Percentiles rank a stretch among this genome's conserved stretches.
These are phyloP conservation scores for Triticum turgidum DNA, from an alignment of 176 grass and related monocot genomes.

Conservation along the genomic window DNA sequence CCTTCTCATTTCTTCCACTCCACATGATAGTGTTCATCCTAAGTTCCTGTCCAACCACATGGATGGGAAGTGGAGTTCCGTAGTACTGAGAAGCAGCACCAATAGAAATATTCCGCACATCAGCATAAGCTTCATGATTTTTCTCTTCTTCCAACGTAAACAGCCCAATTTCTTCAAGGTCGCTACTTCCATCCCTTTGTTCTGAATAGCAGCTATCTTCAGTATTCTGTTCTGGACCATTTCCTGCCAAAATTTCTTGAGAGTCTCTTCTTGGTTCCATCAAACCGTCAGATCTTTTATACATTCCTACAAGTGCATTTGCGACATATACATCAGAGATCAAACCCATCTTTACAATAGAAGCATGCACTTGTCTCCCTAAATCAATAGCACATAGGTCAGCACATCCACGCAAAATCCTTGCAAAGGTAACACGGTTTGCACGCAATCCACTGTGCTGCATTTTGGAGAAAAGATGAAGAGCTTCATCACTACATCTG, in stretches of 20 bases:
- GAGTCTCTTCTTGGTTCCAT: constrained; percentile 21
- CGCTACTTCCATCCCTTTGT: constrained; percentile 24
- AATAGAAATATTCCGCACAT: constrained; percentile 28
- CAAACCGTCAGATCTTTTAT: constrained; percentile 51
- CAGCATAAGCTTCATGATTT: constrained; percentile 20
- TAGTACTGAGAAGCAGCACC: constrained; percentile 40
- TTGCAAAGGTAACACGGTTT: constrained; percentile 69
- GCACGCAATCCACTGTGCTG: constrained; percentile 69
- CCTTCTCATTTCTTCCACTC: constrained; percentile 9
- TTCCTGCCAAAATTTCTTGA: constrained; percentile 27
- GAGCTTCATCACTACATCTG: constrained; percentile 59
- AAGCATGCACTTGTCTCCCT: constrained; percentile 85
- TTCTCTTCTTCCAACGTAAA: constrained; percentile 50
- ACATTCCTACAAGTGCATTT: constrained; percentile 87
- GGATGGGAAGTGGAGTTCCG: constrained; percentile 22
- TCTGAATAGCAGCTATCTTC: constrained; percentile 29
- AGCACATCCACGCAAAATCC: constrained; percentile 75
- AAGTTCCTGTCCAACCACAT: constrained; percentile 32
- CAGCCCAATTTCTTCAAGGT: constrained; percentile 54
- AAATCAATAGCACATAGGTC: constrained; percentile 68
- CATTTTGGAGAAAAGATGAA: constrained; percentile 80
- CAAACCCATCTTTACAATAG: constrained; percentile 90
- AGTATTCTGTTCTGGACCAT: constrained; percentile 6
- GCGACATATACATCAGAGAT: constrained; percentile 82
- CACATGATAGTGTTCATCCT: constrained; percentile 12